A percentile compares a stretch with the other conserved stretches of the same genome.
These are phyloP conservation scores for Ceratocystis diversiconidia DNA, from an alignment of 2,329 filamentous ascomycete genomes.

Conservation along the genomic window DNA sequence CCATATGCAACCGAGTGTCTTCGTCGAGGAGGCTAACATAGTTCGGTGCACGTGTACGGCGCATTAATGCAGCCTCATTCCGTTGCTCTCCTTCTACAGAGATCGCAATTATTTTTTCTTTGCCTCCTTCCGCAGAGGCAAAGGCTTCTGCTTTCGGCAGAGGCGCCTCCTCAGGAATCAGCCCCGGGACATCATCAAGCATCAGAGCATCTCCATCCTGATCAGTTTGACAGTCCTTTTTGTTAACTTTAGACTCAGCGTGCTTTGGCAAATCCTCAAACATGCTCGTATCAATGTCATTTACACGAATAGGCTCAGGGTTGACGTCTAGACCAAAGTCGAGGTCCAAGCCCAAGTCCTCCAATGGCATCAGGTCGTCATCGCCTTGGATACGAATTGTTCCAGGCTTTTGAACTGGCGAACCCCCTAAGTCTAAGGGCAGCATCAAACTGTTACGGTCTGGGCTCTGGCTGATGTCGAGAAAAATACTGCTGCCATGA, in stretches of 20 bases:
- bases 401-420: conserved; percentile 3
- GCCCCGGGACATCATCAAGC: conserved; percentile 25
- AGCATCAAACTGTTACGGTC: conserved; percentile 12
- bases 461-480: conserved; percentile 14
- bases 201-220: conserved; percentile 20
- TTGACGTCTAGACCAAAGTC: conserved; percentile 13
- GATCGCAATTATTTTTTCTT: conserved; percentile 18
- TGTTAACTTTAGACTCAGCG: background rate
- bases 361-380: conserved; percentile 15
- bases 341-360: conserved; percentile 19
- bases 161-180: conserved; percentile 28
- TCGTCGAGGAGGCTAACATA: conserved; percentile 24
- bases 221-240: background rate
- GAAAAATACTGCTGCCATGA: conserved; percentile 7
- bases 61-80: conserved; percentile 15
- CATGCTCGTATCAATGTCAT: conserved; percentile 6
- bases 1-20: conserved; percentile 22
- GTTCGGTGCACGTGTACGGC: conserved; percentile 23
- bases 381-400: conserved; percentile 17
- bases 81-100: conserved; percentile 17
- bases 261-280: conserved; percentile 5
- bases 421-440: conserved; percentile 2
- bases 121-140: conserved; percentile 18
- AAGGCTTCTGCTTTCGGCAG: conserved; percentile 29
- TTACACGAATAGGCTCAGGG: background rate